phyloP scores from a whole-genome alignment of 2,329 filamentous ascomycete species.

The Torrubiella hemipterigena region DNA sequence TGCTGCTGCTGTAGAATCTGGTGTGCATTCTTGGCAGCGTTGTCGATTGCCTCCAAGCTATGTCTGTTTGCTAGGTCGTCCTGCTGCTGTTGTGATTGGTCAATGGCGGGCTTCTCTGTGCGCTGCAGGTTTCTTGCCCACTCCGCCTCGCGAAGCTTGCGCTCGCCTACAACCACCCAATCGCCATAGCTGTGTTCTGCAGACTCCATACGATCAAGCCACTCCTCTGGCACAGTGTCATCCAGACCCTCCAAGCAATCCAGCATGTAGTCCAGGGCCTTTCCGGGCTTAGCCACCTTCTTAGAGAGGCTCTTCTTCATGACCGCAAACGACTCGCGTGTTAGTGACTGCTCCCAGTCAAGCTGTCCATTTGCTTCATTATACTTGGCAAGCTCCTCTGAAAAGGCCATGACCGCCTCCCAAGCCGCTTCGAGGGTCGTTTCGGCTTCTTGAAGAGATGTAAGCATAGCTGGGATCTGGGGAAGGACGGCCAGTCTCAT shows the following conservation, averaged over 20 bases:
- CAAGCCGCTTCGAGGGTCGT: constrained; percentile 54
- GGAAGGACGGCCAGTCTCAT: constrained; percentile 63
- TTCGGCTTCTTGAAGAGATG: constrained; percentile 54
- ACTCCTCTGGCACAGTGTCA: constrained; percentile 74
- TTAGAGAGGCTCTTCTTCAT: constrained; percentile 53
- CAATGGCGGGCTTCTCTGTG: constrained; percentile 4
- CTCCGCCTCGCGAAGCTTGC: constrained; percentile 58
- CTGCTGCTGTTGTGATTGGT: constrained; percentile 10
- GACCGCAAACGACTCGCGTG: constrained; percentile 37
- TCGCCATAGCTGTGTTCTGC: constrained; percentile 67
- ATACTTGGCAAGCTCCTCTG: constrained; percentile 9
- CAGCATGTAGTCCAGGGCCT: constrained; percentile 70
- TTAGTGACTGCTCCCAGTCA: constrained; percentile 12
- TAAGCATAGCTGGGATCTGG: constrained; percentile 57
- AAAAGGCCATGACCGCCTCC: constrained; percentile 38
- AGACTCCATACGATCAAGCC: constrained; percentile 77
- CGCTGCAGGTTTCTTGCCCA: constrained; percentile 18
- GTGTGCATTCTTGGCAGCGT: too few relatives aligned
- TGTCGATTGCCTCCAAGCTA: constrained; percentile 1
- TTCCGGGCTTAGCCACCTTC: constrained; percentile 59
- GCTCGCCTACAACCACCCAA: constrained; percentile 72
- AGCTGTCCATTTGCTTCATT: constrained; percentile 8
- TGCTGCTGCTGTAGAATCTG: too few relatives aligned
- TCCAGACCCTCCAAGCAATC: constrained; percentile 73
- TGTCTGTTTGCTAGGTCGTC: constrained; percentile 7